Base-by-base conservation (phyloP, 192 early-diverging fungal genomes). In the Nowakowskiella sp. region DNA sequence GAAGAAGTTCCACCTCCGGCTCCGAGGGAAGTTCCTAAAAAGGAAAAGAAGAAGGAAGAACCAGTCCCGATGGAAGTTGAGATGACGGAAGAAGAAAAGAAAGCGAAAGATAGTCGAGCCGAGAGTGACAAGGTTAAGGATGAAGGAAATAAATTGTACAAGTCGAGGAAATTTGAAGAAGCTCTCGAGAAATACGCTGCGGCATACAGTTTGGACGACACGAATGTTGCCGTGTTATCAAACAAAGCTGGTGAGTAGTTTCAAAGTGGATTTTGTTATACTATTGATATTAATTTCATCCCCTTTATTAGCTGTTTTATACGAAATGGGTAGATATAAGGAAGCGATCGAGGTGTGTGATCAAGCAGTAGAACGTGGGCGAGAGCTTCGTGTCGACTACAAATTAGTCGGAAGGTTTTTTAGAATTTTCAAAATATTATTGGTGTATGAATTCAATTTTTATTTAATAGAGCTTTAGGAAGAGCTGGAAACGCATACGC, bases 331-430 rank as follows among this genome's bases (percentile, higher is more conserved):
- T 55, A 83, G 86, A 26, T 94, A 76, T 61, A 82, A 92, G n/a
- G 91, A 90, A 31, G 88, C 86, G 65, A 95, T 99, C 68, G 84
- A 92, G 68, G 76, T 79, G 6, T 94, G 89, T 61, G 81, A 96
- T 58, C 64, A 92, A 47, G 95, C 95, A 13, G 78, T 97, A 51
- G 94, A 97, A 9, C 74, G 73, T 53, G 94, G 94, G 31, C 85
- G 94, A 54, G 90, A 94, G 62, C 51, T 86, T 36, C 86, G 87
- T 24, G 87, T 83, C 31, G 95, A 95, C 52, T 99, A 85, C 75
- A 99, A 92, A 76, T 65, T 94, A 51, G 88, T 99, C 66, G 90
- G 90, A 51, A 64, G 77, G 82, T 83, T 60, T 13, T 59, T 39
- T 13, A 39, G 19, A 39, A 53, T 13, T 16, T 49, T 53, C 48